phyloP scores from a whole-genome alignment of 2,329 filamentous ascomycete species.

The Botrytis medusae region DNA sequence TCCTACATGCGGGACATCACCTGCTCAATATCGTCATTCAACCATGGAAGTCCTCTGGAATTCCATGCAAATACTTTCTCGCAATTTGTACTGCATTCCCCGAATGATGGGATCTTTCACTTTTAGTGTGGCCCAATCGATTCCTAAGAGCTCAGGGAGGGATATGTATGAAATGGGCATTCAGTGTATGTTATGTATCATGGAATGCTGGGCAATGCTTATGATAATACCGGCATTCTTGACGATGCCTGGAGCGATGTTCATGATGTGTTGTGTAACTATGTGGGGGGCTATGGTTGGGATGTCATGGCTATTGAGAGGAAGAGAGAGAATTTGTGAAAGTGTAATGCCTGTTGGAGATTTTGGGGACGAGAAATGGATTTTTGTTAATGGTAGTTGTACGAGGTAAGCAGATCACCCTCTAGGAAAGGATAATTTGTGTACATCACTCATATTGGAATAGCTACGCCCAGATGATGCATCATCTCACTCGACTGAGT shows the following conservation, averaged over 20 bases:
- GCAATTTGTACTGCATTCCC: conserved; percentile 23
- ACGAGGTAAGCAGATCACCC: conserved; percentile 24
- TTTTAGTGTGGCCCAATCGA: conserved; percentile 3
- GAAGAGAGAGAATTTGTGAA: conserved; percentile 13
- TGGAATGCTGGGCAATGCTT: conserved; percentile 23
- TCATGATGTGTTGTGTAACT: conserved; percentile 13
- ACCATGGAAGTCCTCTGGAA: conserved; percentile 2
- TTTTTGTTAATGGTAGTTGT: conserved; percentile 27
- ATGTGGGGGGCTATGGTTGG: conserved; percentile 11
- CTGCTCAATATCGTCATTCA: conserved; percentile 20
- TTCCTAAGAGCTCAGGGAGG: background rate
- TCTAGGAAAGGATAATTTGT: no score
- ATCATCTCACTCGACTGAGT: conserved; percentile 67
- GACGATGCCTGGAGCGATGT: conserved; percentile 23
- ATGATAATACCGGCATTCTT: conserved; percentile 24
- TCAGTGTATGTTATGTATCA: conserved; percentile 22
- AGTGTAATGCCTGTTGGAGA: conserved; percentile 13
- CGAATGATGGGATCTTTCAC: conserved; percentile 21
- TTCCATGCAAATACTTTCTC: conserved; percentile 22
- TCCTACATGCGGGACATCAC: conserved; percentile 26
- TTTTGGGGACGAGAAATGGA: conserved; percentile 26
- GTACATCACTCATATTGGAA: background rate
- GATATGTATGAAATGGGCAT: conserved; percentile 23
- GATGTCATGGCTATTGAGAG: conserved; percentile 24
- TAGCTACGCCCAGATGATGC: conserved; percentile 61